Conservation (phyloP, 164 flowering plant species). For the Chloranthus sessilifolius region DNA sequence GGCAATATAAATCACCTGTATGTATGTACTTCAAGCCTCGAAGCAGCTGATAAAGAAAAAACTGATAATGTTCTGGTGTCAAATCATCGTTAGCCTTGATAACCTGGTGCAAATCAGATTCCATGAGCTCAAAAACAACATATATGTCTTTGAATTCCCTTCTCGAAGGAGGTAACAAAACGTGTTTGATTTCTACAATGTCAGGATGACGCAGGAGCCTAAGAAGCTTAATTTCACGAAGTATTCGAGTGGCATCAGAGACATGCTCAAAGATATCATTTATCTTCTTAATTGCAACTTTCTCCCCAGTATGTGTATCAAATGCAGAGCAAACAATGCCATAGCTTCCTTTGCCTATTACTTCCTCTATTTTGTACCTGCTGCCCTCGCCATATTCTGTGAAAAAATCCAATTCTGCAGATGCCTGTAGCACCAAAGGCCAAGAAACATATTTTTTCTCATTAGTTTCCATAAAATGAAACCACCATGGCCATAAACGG, state of each 20-base stretch:
- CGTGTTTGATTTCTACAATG: conserved; percentile 96
- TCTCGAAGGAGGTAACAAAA: conserved; percentile 90
- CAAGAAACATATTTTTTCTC: not conserved
- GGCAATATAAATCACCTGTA: conserved; percentile 53
- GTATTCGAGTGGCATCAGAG: conserved; percentile 94
- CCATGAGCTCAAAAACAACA: conserved; percentile 98
- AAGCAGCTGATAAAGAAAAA: conserved; percentile 95
- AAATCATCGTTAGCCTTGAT: conserved; percentile 97
- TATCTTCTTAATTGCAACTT: conserved; percentile 95
- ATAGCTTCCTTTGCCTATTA: conserved; percentile 97
- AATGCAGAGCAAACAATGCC: conserved; percentile 93
- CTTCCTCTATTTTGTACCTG: conserved; percentile 88
- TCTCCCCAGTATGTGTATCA: conserved; percentile 85
- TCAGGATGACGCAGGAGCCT: conserved; percentile 92
- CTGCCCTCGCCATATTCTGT: conserved; percentile 96
- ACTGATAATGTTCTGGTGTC: conserved; percentile 95
- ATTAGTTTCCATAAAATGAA: not conserved
- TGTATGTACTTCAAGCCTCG: conserved; percentile 91
- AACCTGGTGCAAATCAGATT: conserved; percentile 94
- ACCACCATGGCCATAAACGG: not conserved
- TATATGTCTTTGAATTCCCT: conserved; percentile 96
- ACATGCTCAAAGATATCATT: conserved; percentile 98
- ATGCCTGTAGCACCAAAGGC: conserved; percentile 38
- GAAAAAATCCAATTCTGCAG: conserved; percentile 82
- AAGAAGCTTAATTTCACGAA: conserved; percentile 94